phyloP scores from a whole-genome alignment of 2,329 filamentous ascomycete genomes.

The Mycosphaerella sp. region DNA sequence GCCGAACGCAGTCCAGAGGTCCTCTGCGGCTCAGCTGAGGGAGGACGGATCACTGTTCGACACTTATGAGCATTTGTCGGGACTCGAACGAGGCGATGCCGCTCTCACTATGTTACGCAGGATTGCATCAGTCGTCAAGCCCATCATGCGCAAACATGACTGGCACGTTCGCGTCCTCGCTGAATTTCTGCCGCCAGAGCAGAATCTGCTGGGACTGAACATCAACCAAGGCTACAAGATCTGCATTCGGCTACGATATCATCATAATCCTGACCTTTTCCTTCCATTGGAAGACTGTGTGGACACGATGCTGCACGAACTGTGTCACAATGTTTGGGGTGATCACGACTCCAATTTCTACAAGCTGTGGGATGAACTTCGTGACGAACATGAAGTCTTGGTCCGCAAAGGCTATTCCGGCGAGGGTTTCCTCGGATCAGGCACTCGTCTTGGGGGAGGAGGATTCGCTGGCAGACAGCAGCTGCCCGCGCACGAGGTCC shows the following conservation, averaged over 20 bases:
- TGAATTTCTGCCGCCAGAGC: conserved; percentile 76
- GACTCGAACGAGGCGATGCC: conserved; percentile 40
- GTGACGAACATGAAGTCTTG: conserved; percentile 75
- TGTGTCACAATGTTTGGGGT: conserved; percentile 79
- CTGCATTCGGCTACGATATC: conserved; percentile 72
- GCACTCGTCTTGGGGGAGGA: conserved; percentile 63
- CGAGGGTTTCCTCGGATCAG: conserved; percentile 75
- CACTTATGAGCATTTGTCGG: conserved; percentile 46
- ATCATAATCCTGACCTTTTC: conserved; percentile 68
- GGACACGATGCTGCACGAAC: conserved; percentile 91
- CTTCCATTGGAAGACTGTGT: conserved; percentile 71
- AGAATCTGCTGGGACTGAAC: conserved; percentile 72
- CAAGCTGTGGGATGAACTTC: conserved; percentile 79
- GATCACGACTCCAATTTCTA: conserved; percentile 80
- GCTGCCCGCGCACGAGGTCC: conserved; percentile 65
- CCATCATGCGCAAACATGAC: conserved; percentile 79
- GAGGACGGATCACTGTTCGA: conserved; percentile 46
- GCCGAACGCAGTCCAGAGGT: conserved; percentile 31
- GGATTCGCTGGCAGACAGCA: conserved; percentile 41
- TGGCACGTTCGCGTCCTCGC: conserved; percentile 75
- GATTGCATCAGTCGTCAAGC: conserved; percentile 83
- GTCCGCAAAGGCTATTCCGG: conserved; percentile 79
- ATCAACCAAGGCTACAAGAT: conserved; percentile 71
- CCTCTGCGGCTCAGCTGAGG: conserved; percentile 35
- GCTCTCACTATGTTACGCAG: conserved; percentile 62